Percentiles rank a stretch among this genome's conserved stretches.
These are phyloP conservation scores for Remersonia thermophila DNA, from an alignment of 2,329 filamentous ascomycete species.

Conservation along the genomic window DNA sequence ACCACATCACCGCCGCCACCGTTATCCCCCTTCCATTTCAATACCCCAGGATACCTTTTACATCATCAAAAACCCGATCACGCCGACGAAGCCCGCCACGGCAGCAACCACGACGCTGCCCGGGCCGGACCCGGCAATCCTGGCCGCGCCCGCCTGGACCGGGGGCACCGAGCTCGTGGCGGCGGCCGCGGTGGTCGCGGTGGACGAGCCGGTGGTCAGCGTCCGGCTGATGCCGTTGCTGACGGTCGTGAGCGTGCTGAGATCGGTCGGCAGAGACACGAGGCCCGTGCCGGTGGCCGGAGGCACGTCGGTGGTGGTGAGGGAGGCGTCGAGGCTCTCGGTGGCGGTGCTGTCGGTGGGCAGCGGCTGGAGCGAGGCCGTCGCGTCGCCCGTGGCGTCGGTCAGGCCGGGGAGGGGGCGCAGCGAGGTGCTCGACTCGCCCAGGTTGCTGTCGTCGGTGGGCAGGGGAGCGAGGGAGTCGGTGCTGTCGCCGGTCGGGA, in stretches of 20 bases:
- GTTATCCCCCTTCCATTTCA: too few relatives aligned
- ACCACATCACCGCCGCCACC: too few relatives aligned
- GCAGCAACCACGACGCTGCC: too few relatives aligned
- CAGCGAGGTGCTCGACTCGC: neutral
- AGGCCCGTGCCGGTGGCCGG: neutral
- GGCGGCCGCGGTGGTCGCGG: neutral
- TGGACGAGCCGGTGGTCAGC: constrained; percentile 1
- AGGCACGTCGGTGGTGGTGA: neutral
- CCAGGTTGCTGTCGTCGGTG: neutral
- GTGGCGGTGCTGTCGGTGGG: neutral
- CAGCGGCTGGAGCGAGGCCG: neutral
- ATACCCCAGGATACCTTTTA: too few relatives aligned
- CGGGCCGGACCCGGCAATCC: too few relatives aligned
- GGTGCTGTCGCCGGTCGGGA: neutral
- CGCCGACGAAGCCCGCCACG: too few relatives aligned
- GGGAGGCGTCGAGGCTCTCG: too few relatives aligned
- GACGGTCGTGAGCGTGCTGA: constrained; percentile 8
- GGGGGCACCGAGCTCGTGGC: constrained; percentile 2
- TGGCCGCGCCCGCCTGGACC: constrained; percentile 1
- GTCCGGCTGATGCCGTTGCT: constrained; percentile 5
- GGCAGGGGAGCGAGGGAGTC: neutral
- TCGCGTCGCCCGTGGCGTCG: neutral
- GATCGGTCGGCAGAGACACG: neutral
- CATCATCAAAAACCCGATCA: too few relatives aligned
- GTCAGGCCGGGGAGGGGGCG: neutral